phyloP scores from a whole-genome alignment of 495 filamentous ascomycete genomes.

The Tuber magnatum region DNA sequence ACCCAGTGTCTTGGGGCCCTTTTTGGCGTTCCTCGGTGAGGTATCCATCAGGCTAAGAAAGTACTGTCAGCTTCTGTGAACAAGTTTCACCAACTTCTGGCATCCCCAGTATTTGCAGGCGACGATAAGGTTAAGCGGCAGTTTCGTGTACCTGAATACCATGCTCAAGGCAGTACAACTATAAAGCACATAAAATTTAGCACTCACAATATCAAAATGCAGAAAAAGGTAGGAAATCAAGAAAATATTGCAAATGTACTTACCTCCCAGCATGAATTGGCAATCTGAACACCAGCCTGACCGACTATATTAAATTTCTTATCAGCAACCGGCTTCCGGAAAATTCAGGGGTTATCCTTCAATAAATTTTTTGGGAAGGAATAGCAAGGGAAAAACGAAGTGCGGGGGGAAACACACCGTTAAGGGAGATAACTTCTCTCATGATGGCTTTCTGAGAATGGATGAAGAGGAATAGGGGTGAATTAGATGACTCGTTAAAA shows the following conservation, averaged over 20 bases:
- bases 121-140: neutral
- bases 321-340: slow-evolving; percentile 37
- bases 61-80: slow-evolving; percentile 43
- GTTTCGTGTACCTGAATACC: slow-evolving; percentile 76
- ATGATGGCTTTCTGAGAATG: slow-evolving; percentile 53
- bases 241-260: slow-evolving; percentile 41
- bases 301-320: slow-evolving; percentile 62
- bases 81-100: neutral
- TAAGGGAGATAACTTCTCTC: slow-evolving; percentile 99
- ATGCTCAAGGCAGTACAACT: slow-evolving; percentile 99
- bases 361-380: slow-evolving; percentile 30
- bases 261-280: slow-evolving; percentile 99
- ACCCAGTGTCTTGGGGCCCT: slow-evolving; percentile 87
- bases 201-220: neutral
- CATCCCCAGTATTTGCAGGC: neutral
- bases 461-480: slow-evolving; percentile 19
- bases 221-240: slow-evolving; percentile 20
- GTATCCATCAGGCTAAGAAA: slow-evolving; percentile 84
- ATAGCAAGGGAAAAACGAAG: slow-evolving; percentile 35
- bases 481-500: slow-evolving; percentile 37
- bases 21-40: slow-evolving; percentile 96
- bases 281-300: slow-evolving; percentile 99
- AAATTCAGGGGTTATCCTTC: slow-evolving; percentile 26
- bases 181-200: slow-evolving; percentile 38
- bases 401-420: slow-evolving; percentile 62